Evolutionary conservation across 2,329 filamentous ascomycete species (phyloP).

Genomic region (Ilyonectria destructans): DNA sequence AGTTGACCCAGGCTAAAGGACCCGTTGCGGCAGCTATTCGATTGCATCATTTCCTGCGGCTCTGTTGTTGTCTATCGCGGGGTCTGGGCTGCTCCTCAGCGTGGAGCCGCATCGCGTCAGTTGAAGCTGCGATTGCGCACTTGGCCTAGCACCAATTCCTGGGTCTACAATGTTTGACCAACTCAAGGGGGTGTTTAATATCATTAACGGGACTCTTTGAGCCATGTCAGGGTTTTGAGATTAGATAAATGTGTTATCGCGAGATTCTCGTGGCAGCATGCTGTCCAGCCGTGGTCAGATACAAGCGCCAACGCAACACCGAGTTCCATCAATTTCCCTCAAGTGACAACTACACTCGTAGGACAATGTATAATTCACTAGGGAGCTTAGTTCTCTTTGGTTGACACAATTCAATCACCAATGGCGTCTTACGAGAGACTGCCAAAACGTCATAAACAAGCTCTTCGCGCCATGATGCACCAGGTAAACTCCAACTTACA

Average conservation of each 20-base stretch:
- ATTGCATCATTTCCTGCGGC: slow-evolving; percentile 42
- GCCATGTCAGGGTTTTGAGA: slow-evolving; percentile 11
- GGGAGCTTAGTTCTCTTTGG: not conserved
- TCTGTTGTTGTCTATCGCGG: slow-evolving; percentile 31
- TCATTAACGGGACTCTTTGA: slow-evolving; percentile 15
- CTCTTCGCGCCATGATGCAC: not conserved
- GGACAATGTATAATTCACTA: not conserved
- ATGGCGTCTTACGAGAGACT: not conserved
- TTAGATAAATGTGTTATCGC: not conserved
- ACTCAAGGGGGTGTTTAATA: slow-evolving; percentile 2
- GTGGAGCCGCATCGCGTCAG: slow-evolving; percentile 32
- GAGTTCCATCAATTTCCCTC: not conserved
- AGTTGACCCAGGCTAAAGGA: not conserved
- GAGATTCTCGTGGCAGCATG: not conserved
- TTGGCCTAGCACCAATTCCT: slow-evolving; percentile 13
- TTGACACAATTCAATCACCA: too few relatives aligned
- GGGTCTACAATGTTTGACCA: not conserved
- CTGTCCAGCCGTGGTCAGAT: not conserved
- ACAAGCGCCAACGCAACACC: not conserved
- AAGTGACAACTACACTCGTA: not conserved
- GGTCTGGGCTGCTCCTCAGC: not conserved
- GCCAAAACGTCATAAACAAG: not conserved
- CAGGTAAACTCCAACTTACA: not conserved
- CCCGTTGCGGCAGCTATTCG: slow-evolving; percentile 7
- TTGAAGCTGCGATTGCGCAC: slow-evolving; percentile 25